Base-by-base conservation (phyloP, 345 rosid species). In the Hibiscus trionum region DNA sequence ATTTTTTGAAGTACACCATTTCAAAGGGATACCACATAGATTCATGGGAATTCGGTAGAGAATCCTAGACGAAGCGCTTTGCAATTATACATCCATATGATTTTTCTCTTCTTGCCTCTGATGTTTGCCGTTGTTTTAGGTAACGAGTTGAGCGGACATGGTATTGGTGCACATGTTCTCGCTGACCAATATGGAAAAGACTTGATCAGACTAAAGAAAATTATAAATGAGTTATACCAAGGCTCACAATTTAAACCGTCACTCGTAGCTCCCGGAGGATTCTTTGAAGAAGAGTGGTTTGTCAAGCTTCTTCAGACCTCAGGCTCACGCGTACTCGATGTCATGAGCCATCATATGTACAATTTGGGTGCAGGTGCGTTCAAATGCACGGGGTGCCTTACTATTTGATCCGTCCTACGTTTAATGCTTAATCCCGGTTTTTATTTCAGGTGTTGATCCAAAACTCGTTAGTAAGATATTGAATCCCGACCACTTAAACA, bases 41-140 rank as follows among this genome's bases (percentile, higher is more conserved):
- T 76, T 90, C 98, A 46, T 95, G 99, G 99, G 99, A 95, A 85
- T 93, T 87, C 19, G 99, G 99, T 95, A 86, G n/a, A 2, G 65
- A 50, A 60, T 63, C 37, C 14, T 47, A 16, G 9, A 66, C 44
- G 21, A 66, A 66, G 72, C 37, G 46, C 64, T 75, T 77, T 68
- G 17, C 24, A 31, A 56, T 21, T 58, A 24, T 58, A 56, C 49
- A 1, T 6, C 10, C 27, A 2, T 12, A 11, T 19, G 5, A 29
- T 44, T 50, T 61, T 26, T 24, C 53, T 70, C 67, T 31, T 70
- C 10, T 29, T 9, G 56, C 63, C 63, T 53, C 46, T 73, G 49
- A 57, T 70, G 70, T 15, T n/a, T 72, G 58, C 53, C 69, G 68
- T 64, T 46, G 26, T 73, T 76, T 68, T 42, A 95, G 99, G 99